phyloP scores from a whole-genome alignment of 2,329 filamentous ascomycete species.

The Venturia asperata region DNA sequence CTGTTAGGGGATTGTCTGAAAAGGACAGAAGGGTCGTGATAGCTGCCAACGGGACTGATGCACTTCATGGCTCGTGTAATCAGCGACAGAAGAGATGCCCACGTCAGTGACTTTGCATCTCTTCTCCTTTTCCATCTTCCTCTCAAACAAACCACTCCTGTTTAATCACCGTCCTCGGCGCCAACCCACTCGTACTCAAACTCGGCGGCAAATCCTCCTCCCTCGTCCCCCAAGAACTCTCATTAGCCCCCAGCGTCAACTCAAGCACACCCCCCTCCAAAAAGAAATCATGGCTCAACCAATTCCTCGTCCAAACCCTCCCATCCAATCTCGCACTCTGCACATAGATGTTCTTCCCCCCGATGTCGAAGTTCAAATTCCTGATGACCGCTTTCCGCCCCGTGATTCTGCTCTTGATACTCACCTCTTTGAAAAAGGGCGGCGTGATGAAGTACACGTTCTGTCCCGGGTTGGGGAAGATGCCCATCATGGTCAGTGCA shows the following conservation, averaged over 20 bases:
- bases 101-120: not conserved
- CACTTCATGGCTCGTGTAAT: conserved; percentile 32
- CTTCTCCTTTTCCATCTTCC: not conserved
- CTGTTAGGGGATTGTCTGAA: too few relatives aligned
- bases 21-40: too few relatives aligned
- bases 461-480: conserved; percentile 43
- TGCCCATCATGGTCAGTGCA: conserved; percentile 38
- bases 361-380: conserved; percentile 37
- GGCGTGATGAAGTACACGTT: conserved; percentile 43
- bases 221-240: conserved; percentile 40
- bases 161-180: not conserved
- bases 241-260: conserved; percentile 35
- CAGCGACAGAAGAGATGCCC: not conserved
- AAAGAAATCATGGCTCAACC: conserved; percentile 42
- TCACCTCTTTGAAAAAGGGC: conserved; percentile 39
- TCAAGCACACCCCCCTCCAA: conserved; percentile 37
- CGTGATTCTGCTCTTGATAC: conserved; percentile 34
- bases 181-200: conserved; percentile 14
- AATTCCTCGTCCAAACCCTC: conserved; percentile 37
- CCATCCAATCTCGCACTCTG: conserved; percentile 41
- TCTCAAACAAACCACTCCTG: conserved; percentile 4
- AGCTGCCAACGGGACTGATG: too few relatives aligned
- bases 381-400: conserved; percentile 37
- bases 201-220: conserved; percentile 39
- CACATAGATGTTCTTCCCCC: conserved; percentile 38